Evolutionary conservation across 2,329 filamentous ascomycete genomes (phyloP), one percentile per base, ranked within the genome.

Genomic region (Penicillium sp.): DNA sequence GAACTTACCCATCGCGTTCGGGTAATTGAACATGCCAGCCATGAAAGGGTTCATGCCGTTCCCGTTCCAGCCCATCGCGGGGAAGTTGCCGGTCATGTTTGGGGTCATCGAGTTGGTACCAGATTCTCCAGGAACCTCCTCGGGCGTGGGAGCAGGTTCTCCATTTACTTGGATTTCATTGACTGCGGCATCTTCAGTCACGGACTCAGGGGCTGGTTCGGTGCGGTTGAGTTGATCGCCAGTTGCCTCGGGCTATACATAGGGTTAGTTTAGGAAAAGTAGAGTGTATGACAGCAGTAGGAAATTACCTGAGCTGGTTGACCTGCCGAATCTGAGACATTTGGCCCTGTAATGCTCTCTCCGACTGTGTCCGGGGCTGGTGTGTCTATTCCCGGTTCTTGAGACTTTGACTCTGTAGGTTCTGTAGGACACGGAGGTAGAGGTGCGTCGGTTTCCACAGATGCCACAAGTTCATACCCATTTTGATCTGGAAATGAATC

Each of bases 1-100:
- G 10, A 45, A 81, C 89, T 71, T 84, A 97, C 92, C 89, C 89
- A 97, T 96, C 85, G 93, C 91, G 50, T 88, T 88, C 83, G 75
- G 88, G 82, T 88, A 91, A 83, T 74, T 72, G 56, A 71, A 69
- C 72, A 77, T 74, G 50, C 70, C 68, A 60, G 71, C 68, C 77
- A 80, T 79, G 62, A 80, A 79, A 50, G 90, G 88, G 85, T 92
- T 90, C 80, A 83, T 82, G 55, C 82, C 83, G 59, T 73, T 76
- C 56, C 81, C 80, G 67, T 83, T 84, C 69, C 79, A 88, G 67
- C 81, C 82, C 81, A 87, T 84, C 61, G 79, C 80, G 26, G 81
- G 71, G 62, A 86, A 86, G 59, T 75, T 76, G 57, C 79, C 71
- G 59, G 74, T 74, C 66, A 80, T 78, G 17, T 76, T 78, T 60